Conservation (phyloP, 2,329 filamentous ascomycete genomes). For the Botrytis deweyae region DNA sequence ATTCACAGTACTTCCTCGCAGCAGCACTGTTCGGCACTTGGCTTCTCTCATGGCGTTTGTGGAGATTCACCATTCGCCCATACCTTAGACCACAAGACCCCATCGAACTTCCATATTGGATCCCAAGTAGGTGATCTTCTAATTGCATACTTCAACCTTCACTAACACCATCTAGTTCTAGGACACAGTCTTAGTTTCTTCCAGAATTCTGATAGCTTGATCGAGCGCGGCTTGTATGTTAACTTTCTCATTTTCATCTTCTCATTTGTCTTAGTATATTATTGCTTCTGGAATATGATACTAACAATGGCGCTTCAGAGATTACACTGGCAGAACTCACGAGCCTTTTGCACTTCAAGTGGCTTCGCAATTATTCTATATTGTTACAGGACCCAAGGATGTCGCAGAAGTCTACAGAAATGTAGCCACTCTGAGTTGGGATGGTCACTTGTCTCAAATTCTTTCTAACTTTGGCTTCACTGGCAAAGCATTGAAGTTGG, state of each 20-base stretch:
- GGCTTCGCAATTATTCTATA: constrained; percentile 14
- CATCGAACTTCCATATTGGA: constrained; percentile 20
- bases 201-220: constrained; percentile 9
- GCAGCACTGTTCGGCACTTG: neutral
- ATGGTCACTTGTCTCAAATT: constrained; percentile 12
- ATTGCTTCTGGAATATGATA: neutral
- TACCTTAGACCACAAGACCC: constrained; percentile 16
- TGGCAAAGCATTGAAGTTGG: constrained; percentile 8
- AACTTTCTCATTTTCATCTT: neutral
- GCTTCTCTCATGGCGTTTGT: constrained; percentile 16
- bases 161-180: neutral
- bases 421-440: constrained; percentile 9
- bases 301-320: neutral
- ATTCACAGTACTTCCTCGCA: neutral
- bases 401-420: constrained; percentile 14
- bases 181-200: constrained; percentile 11
- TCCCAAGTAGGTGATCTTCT: constrained; percentile 14
- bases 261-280: neutral
- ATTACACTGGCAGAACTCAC: neutral
- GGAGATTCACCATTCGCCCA: constrained; percentile 18
- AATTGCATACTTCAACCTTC: neutral
- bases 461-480: constrained; percentile 12
- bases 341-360: constrained; percentile 10
- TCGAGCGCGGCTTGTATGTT: constrained; percentile 7
- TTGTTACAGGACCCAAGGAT: neutral